phyloP scores from a whole-genome alignment of 1,284 basidiomycete species.

The Pseudozyma sp. region DNA sequence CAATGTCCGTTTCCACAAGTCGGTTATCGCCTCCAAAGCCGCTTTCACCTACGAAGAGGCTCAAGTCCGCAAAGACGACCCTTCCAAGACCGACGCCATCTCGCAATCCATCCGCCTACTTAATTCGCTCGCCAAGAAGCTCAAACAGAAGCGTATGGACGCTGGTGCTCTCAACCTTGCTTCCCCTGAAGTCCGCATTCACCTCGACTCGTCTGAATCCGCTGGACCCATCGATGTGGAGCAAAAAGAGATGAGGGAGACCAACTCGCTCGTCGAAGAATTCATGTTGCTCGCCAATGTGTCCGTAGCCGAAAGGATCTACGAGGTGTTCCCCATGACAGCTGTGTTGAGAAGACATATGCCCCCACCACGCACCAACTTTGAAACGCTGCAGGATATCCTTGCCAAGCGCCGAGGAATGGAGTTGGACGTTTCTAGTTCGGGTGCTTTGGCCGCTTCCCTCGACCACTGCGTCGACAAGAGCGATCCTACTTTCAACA shows the following conservation, averaged over 20 bases:
- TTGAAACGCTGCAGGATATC: conserved; percentile 95
- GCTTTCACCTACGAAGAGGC: conserved; percentile 99
- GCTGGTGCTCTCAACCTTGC: conserved; percentile 96
- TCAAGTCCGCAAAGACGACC: conserved; percentile 91
- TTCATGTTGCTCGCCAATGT: conserved; percentile 99
- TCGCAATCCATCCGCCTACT: conserved; percentile 89
- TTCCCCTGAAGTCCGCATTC: conserved; percentile 95
- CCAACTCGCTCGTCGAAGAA: conserved; percentile 97
- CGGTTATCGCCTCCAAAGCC: conserved; percentile 94
- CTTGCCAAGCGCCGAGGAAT: conserved; percentile 86
- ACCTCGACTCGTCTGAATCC: conserved; percentile 90
- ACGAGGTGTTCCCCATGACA: conserved; percentile 94
- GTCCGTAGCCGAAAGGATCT: conserved; percentile 89
- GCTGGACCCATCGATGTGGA: conserved; percentile 97
- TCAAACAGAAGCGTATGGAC: conserved; percentile 87
- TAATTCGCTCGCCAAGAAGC: conserved; percentile 86
- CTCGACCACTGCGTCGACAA: conserved; percentile 85
- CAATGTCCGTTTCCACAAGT: conserved; percentile 91
- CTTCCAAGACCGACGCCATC: conserved; percentile 81
- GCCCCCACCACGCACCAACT: conserved; percentile 91
- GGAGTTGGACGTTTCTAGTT: conserved; percentile 89
- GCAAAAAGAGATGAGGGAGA: conserved; percentile 91
- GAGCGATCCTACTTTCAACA: conserved; percentile 82
- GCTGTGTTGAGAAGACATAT: conserved; percentile 94
- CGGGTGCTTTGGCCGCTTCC: conserved; percentile 87